Evolutionary conservation across 495 filamentous ascomycete species (phyloP).

Genomic region (Xylaria nigripes): DNA sequence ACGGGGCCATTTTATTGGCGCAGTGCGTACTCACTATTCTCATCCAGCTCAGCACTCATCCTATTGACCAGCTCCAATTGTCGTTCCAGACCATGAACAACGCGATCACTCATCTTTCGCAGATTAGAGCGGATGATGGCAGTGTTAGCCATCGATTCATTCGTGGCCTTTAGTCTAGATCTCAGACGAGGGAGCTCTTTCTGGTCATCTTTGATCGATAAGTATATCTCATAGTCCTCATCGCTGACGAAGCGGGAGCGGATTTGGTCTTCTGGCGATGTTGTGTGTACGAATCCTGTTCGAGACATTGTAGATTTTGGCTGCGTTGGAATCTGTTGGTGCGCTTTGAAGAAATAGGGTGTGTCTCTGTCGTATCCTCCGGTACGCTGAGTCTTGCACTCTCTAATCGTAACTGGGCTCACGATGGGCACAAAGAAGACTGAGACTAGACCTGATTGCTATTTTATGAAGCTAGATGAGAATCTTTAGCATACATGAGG

Average conservation of each 20-base stretch:
- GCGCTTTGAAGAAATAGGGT: too few relatives aligned
- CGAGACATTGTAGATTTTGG: background rate
- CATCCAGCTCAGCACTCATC: background rate
- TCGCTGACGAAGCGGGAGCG: background rate
- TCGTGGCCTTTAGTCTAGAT: background rate
- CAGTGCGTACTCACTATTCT: background rate
- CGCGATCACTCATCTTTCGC: background rate
- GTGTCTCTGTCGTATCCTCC: too few relatives aligned
- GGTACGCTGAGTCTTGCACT: too few relatives aligned
- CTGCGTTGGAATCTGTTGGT: too few relatives aligned
- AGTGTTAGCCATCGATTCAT: background rate
- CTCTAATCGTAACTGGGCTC: too few relatives aligned
- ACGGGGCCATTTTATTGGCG: background rate
- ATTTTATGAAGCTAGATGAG: too few relatives aligned
- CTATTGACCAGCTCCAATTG: background rate
- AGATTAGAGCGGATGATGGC: background rate
- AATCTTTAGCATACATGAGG: too few relatives aligned
- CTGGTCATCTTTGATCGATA: background rate
- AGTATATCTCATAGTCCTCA: background rate
- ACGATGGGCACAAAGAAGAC: too few relatives aligned
- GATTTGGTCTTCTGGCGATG: background rate
- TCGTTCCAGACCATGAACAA: background rate
- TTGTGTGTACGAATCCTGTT: too few relatives aligned
- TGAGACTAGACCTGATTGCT: too few relatives aligned
- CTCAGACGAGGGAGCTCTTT: background rate